Evolutionary conservation across 1,139 yeast genomes (phyloP).

Genomic region (Diutina neorugosa): DNA sequence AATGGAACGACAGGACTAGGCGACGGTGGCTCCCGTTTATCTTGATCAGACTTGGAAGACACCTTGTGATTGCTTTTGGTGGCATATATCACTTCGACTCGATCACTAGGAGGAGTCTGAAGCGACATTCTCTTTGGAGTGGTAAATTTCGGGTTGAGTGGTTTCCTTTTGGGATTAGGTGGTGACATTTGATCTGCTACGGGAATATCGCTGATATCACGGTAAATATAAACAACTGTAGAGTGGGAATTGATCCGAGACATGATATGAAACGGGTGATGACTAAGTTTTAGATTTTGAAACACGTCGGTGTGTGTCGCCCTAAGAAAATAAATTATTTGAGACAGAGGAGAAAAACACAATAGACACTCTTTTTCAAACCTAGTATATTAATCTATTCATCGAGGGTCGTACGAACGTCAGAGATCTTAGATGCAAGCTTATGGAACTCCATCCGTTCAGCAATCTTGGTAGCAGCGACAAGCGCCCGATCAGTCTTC

Average conservation of each 20-base stretch:
- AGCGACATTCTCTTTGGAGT: not conserved
- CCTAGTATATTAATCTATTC: slow-evolving; percentile 4
- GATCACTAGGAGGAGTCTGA: not conserved
- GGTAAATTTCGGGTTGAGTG: not conserved
- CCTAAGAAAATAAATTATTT: not conserved
- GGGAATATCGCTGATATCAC: not conserved
- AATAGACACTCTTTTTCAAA: no score
- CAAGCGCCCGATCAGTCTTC: slow-evolving; percentile 65
- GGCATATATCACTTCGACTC: not conserved
- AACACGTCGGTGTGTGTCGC: not conserved
- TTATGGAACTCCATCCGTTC: slow-evolving; percentile 59
- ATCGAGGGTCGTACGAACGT: slow-evolving; percentile 39
- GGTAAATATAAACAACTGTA: not conserved
- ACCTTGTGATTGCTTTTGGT: not conserved
- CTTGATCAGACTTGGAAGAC: not conserved
- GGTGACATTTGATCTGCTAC: not conserved
- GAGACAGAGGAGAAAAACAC: no score
- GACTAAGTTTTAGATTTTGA: not conserved
- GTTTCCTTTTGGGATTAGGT: not conserved
- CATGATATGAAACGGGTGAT: not conserved
- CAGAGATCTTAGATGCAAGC: slow-evolving; percentile 57
- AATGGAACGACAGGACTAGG: not conserved
- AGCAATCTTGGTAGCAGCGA: slow-evolving; percentile 77
- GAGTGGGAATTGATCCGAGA: not conserved
- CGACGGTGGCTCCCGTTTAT: not conserved